These are phyloP conservation scores for Lavandula angustifolia DNA, from an alignment of 257 asterid genomes.

Conservation along the genomic window DNA sequence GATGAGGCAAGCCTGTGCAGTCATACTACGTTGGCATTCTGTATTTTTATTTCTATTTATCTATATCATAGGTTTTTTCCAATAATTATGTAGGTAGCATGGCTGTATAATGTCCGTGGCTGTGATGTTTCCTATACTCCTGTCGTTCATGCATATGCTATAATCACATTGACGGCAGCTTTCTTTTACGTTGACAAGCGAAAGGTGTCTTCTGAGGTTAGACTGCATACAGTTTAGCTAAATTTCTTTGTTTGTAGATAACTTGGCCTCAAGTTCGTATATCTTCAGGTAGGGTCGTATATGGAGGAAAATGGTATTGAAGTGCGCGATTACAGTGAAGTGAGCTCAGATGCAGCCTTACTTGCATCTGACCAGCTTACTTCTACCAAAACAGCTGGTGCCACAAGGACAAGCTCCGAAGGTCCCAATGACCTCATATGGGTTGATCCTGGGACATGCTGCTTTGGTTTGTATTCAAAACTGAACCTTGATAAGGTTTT, in stretches of 20 bases:
- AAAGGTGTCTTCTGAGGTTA: constrained; percentile 84
- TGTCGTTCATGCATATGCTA: constrained; percentile 89
- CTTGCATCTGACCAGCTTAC: constrained; percentile 74
- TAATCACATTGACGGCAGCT: constrained; percentile 71
- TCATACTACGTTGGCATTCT: constrained; percentile 14
- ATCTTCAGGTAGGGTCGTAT: constrained; percentile 58
- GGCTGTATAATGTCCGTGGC: constrained; percentile 94
- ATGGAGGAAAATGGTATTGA: constrained; percentile 69
- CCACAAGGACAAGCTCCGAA: constrained; percentile 26
- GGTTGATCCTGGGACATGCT: constrained; percentile 84
- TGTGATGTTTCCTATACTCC: constrained; percentile 83
- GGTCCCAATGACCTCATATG: constrained; percentile 54
- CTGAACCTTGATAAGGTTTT: constrained; percentile 63
- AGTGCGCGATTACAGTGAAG: constrained; percentile 69
- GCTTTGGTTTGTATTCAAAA: constrained; percentile 80
- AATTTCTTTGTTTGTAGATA: constrained; percentile 19
- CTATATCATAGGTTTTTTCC: constrained; percentile 19
- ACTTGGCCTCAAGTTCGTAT: constrained; percentile 23
- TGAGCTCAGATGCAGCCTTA: constrained; percentile 64
- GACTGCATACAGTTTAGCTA: constrained; percentile 29
- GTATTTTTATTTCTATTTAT: background rate
- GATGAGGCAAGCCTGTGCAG: constrained; percentile 67
- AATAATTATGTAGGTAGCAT: constrained; percentile 65
- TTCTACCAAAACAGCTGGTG: constrained; percentile 38
- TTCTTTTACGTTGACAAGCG: constrained; percentile 82